These are phyloP conservation scores for Penicillium psychrosexuale DNA, from an alignment of 2,329 filamentous ascomycete genomes.

Conservation along the genomic window DNA sequence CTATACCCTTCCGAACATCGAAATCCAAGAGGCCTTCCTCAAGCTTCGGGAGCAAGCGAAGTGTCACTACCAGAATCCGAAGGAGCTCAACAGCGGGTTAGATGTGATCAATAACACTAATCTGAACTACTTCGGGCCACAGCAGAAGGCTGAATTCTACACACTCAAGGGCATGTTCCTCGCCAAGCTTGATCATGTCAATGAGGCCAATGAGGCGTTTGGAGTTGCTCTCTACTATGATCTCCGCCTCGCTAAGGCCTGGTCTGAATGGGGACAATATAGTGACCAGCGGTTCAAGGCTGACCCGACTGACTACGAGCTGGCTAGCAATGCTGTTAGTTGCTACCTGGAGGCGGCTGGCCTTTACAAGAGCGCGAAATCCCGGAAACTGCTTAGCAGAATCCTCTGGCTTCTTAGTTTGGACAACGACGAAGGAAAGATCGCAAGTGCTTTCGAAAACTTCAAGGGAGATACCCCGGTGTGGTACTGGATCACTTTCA, in stretches of 20 bases:
- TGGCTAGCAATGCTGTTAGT: constrained; percentile 86
- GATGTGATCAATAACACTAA: constrained; percentile 99
- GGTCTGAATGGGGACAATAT: constrained; percentile 99
- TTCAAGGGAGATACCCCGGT: constrained; percentile 97
- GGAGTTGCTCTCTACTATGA: constrained; percentile 95
- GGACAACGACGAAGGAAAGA: constrained; percentile 79
- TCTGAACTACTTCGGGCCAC: constrained; percentile 92
- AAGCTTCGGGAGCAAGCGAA: constrained; percentile 98
- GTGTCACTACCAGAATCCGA: constrained; percentile 94
- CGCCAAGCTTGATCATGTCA: constrained; percentile 85
- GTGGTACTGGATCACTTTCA: constrained; percentile 99
- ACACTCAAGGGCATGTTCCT: constrained; percentile 99
- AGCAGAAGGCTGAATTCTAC: constrained; percentile 98
- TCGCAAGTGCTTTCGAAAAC: constrained; percentile 84
- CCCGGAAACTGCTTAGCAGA: constrained; percentile 84
- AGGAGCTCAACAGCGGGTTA: constrained; percentile 84
- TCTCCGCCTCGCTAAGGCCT: constrained; percentile 90
- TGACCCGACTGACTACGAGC: constrained; percentile 74
- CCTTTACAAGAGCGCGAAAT: constrained; percentile 96
- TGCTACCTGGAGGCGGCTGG: constrained; percentile 95
- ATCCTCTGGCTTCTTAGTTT: constrained; percentile 95
- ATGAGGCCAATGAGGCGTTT: constrained; percentile 89
- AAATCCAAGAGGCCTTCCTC: constrained; percentile 98
- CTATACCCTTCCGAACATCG: constrained; percentile 97
- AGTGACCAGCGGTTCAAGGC: constrained; percentile 96